phyloP scores from a whole-genome alignment of 2,329 filamentous ascomycete genomes.

The Nothophaeocryptopus gaeumannii region DNA sequence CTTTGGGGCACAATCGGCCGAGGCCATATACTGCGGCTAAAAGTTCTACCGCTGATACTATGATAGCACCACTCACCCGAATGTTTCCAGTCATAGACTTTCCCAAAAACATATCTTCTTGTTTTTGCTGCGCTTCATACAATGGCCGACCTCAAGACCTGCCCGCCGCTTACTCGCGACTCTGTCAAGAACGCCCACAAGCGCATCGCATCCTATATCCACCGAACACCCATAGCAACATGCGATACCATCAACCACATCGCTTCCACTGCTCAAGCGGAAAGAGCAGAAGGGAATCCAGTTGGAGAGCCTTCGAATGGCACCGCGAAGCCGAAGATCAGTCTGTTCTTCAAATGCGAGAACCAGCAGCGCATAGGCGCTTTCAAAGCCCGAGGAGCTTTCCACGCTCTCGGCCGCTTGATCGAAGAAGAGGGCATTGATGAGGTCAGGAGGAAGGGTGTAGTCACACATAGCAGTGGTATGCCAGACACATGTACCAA shows the following conservation, averaged over 20 bases:
- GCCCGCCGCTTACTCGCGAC: slow-evolving; percentile 65
- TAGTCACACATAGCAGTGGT: slow-evolving; percentile 90
- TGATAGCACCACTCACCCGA: too few species aligned
- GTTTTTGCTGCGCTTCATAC: background rate
- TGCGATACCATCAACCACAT: slow-evolving; percentile 70
- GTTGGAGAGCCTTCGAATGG: slow-evolving; percentile 8
- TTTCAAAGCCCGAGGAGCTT: slow-evolving; percentile 89
- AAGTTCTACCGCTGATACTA: too few species aligned
- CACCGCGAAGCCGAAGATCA: slow-evolving; percentile 62
- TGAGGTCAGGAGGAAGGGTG: slow-evolving; percentile 61
- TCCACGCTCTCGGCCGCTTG: slow-evolving; percentile 75
- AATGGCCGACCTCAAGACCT: slow-evolving; percentile 47
- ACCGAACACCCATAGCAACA: slow-evolving; percentile 80
- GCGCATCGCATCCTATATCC: slow-evolving; percentile 71
- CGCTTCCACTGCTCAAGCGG: slow-evolving; percentile 67
- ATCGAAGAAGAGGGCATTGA: slow-evolving; percentile 61
- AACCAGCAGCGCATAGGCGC: slow-evolving; percentile 87
- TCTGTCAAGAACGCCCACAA: slow-evolving; percentile 71
- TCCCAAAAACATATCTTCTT: too few species aligned
- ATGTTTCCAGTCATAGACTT: too few species aligned
- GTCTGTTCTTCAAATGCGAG: slow-evolving; percentile 93
- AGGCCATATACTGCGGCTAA: too few species aligned
- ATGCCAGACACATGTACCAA: slow-evolving; percentile 24
- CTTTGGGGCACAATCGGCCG: too few species aligned
- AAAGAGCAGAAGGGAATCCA: slow-evolving; percentile 21